These are phyloP conservation scores for Phoma herbarum DNA, from an alignment of 2,329 filamentous ascomycete genomes.

Conservation along the genomic window DNA sequence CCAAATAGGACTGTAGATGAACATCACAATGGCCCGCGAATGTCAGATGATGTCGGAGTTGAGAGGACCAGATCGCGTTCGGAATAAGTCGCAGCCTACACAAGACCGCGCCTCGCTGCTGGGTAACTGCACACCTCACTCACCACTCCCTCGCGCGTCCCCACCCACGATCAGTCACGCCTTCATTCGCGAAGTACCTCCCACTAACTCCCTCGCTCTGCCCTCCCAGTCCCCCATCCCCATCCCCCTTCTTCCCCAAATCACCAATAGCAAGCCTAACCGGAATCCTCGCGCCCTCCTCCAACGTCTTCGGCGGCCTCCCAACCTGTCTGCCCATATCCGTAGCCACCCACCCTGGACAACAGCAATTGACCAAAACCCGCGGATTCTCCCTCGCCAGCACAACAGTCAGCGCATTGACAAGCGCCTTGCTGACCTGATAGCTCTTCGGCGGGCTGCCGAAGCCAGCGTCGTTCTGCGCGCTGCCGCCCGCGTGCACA, in stretches of 20 bases:
- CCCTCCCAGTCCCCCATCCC: slow-evolving; percentile 12
- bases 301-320: slow-evolving; percentile 23
- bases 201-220: slow-evolving; percentile 15
- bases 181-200: slow-evolving; percentile 25
- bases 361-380: slow-evolving; percentile 28
- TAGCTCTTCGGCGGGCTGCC: slow-evolving; percentile 27
- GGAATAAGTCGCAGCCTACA: no score
- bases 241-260: slow-evolving; percentile 10
- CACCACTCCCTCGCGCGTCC: slow-evolving; percentile 20
- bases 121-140: not conserved
- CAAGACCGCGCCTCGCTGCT: not conserved
- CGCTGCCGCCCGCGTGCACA: not conserved
- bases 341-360: slow-evolving; percentile 26
- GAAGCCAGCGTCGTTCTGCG: slow-evolving; percentile 14
- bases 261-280: slow-evolving; percentile 24
- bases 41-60: no score
- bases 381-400: slow-evolving; percentile 21
- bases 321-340: slow-evolving; percentile 26
- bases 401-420: slow-evolving; percentile 29
- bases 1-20: no score
- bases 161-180: slow-evolving; percentile 19
- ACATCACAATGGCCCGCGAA: no score
- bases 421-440: slow-evolving; percentile 36
- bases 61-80: no score
- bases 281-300: slow-evolving; percentile 23